Evolutionary conservation across 1,284 basidiomycete species (phyloP).

Genomic region (Trametes hirsuta): DNA sequence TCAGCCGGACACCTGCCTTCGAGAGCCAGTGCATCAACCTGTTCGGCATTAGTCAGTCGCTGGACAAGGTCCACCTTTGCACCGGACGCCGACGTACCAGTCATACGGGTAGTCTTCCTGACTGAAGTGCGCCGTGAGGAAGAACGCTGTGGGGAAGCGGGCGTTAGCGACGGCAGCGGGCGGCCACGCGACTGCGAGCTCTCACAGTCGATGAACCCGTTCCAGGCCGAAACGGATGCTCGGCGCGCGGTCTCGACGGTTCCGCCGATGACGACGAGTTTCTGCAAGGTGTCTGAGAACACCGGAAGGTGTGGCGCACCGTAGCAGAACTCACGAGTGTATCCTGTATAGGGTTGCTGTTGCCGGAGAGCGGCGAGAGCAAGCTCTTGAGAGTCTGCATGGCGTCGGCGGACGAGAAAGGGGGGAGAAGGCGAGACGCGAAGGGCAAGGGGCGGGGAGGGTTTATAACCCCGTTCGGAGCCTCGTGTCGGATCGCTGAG

Average conservation of each 20-base stretch:
- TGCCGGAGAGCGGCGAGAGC: constrained; percentile 34
- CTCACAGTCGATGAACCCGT: constrained; percentile 83
- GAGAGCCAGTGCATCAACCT: constrained; percentile 88
- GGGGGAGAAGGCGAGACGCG: constrained; percentile 16
- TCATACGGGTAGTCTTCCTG: constrained; percentile 86
- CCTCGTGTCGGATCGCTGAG: constrained; percentile 19
- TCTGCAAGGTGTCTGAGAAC: constrained; percentile 19
- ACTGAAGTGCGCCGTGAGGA: constrained; percentile 83
- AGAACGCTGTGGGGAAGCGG: constrained; percentile 61
- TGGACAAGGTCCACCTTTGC: not conserved
- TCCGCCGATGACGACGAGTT: constrained; percentile 39
- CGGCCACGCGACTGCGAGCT: constrained; percentile 8
- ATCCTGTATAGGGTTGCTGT: constrained; percentile 35
- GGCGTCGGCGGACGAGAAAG: constrained; percentile 2
- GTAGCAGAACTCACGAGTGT: constrained; percentile 30
- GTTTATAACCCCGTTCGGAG: constrained; percentile 18
- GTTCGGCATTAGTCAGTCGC: constrained; percentile 15
- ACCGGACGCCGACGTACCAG: constrained; percentile 51
- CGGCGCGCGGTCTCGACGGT: constrained; percentile 37
- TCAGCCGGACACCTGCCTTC: constrained; percentile 51
- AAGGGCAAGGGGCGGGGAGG: constrained; percentile 11
- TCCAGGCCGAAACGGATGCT: constrained; percentile 78
- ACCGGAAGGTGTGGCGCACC: not conserved
- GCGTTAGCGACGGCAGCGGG: constrained; percentile 7
- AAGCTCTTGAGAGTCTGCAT: constrained; percentile 37